Base-by-base conservation (phyloP, 371 early-diverging fungal species). In the Syncephalis plumigaleata region DNA sequence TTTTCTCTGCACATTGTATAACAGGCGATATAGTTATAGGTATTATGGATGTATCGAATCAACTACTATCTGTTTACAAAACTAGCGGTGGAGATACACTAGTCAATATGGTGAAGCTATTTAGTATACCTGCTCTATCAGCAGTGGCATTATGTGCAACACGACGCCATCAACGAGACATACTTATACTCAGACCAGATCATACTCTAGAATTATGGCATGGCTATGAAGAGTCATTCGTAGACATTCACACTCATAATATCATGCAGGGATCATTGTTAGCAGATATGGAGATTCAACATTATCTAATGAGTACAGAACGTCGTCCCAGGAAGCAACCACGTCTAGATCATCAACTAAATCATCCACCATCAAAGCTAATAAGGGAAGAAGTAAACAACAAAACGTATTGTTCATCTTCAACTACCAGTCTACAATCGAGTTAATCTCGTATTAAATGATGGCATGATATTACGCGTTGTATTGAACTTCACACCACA, bases 141-240 rank as follows among this genome's bases (percentile, higher is more conserved):
- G 74, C 70, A 1, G 44, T 59, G 1, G 57, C 69, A 0, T 47
- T 70, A 0, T 51, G 57, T 22, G 66, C 66, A n/a, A 71, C 74
- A 7, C 58, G 74, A 26, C 48, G 45, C 1, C 40, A 40, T 1
- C 50, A 54, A 23, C 50, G 53, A 9, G 70, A 73, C 27, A 51
- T 73, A 8, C 36, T 70, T n/a, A 47, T 64, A 5, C 39, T 51
- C 2, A 25, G 61, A 5, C 51, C 55, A 15, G 53, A 50, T 2
- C 31, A 52, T 9, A 38, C 36, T 9, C 22, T 67, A n/a, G 42
- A 52, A 4, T 47, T 67, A 0, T 67, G 68, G 68, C 60, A 57
- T 18, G 66, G 68, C 43, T 51, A 15, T 54, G 62, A 25, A 45
- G 47, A 37, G 36, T 47, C 11, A 27, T 52, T 42, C 9, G 52